A percentile compares a stretch with the other conserved stretches of the same genome.
Conservation (phyloP, 805 yeast species). For the Cyberlindnera nakhonratchasimensis region DNA sequence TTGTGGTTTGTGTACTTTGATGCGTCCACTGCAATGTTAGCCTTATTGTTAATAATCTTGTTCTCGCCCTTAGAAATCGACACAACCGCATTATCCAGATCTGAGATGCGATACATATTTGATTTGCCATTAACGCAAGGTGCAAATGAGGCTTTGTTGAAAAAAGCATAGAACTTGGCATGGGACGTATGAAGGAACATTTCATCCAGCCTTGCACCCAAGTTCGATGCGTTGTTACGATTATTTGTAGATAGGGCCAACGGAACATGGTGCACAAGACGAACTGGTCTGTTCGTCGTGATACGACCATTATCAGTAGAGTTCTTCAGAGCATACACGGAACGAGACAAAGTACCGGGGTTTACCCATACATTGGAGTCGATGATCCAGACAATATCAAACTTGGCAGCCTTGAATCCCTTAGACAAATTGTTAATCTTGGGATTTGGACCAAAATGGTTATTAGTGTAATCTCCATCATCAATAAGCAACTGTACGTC, state of each 20-base stretch:
- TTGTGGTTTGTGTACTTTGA: conserved; percentile 30
- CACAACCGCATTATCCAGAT: conserved; percentile 55
- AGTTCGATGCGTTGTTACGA: conserved; percentile 12
- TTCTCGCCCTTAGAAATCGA: conserved; percentile 32
- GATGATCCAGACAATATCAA: conserved; percentile 79
- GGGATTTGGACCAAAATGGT: conserved; percentile 79
- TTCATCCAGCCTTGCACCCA: conserved; percentile 76
- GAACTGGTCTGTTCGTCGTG: conserved; percentile 41
- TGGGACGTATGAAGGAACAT: conserved; percentile 83
- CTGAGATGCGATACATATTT: conserved; percentile 67
- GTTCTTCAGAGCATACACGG: conserved; percentile 48
- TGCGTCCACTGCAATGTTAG: conserved; percentile 35
- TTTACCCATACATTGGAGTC: conserved; percentile 84
- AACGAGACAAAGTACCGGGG: conserved; percentile 59
- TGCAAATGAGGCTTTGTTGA: conserved; percentile 70
- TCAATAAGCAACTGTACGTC: conserved; percentile 60
- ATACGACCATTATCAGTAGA: conserved; percentile 50
- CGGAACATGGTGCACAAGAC: conserved; percentile 81
- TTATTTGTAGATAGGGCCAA: conserved; percentile 44
- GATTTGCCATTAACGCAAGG: conserved; percentile 93
- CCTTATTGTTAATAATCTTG: conserved; percentile 32
- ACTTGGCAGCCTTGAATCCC: conserved; percentile 64
- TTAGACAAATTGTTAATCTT: conserved; percentile 84
- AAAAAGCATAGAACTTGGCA: conserved; percentile 76
- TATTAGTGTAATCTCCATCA: conserved; percentile 33